Percentiles rank a stretch among this genome's conserved stretches.
phyloP scores from a whole-genome alignment of 305 asterid species.

The Withania somnifera region DNA sequence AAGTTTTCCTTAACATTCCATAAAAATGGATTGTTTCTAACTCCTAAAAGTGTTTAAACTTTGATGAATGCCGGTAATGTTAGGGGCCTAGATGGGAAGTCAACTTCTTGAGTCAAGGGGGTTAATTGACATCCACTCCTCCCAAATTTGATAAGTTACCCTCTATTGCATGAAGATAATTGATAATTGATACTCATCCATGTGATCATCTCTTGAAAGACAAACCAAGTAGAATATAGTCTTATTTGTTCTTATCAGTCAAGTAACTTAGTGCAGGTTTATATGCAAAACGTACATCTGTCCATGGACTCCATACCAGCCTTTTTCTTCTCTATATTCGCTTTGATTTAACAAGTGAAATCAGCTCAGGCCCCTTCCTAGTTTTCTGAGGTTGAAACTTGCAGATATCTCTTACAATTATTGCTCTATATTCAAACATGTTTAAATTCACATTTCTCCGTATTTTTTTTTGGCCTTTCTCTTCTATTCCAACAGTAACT shows the following conservation, averaged over 20 bases:
- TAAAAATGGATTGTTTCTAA: not conserved
- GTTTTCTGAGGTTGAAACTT: not conserved
- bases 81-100: not conserved
- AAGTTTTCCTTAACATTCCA: not conserved
- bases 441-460: not conserved
- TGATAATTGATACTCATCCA: not conserved
- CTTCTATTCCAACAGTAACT: not conserved
- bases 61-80: not conserved
- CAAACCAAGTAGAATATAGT: not conserved
- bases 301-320: no score
- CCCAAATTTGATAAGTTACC: not conserved
- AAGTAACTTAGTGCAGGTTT: not conserved
- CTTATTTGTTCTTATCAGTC: not conserved
- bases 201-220: no score
- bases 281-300: not conserved
- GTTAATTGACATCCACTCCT: not conserved
- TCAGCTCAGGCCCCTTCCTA: not conserved
- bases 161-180: not conserved
- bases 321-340: no score
- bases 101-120: not conserved
- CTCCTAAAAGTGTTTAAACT: not conserved
- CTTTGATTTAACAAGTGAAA: not conserved
- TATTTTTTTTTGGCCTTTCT: not conserved
- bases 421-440: not conserved
- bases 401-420: not conserved